Base-by-base conservation (phyloP, 257 asterid species). In the Osmanthus fragrans region DNA sequence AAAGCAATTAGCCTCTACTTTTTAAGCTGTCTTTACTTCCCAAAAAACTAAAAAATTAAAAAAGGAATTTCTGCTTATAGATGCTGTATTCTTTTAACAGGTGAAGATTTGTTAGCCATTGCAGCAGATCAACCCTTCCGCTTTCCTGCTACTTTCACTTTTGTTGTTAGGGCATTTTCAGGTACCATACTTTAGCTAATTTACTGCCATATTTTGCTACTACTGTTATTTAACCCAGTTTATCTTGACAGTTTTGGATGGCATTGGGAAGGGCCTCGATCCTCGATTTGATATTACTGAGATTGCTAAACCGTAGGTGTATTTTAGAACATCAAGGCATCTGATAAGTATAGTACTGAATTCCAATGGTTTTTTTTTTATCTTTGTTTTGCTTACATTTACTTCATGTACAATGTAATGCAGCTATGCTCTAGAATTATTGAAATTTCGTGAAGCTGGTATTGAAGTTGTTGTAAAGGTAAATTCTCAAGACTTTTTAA, bases 121-220 rank as follows among this genome's bases (percentile, higher is more conserved):
- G 98, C 97, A 47, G 99, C 96, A 5, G 99, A 96, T 84, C 99
- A 96, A 82, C 98, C 99, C 3, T 96, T 96, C 76, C 88, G 99
- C 45, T 96, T 96, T 84, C 99, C 99, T 49, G 98, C 99, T 68
- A 96, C 99, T 75, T 96, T 96, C 89, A 96, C 99, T 80, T 96
- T 96, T 77, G 99, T 96, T 76, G 99, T 96, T 68, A 81, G 99
- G 85, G 92, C 99, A 13, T 96, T 96, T 90, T 96, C 99, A 70
- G 99, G 99, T 92, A 87, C 66, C 70, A 34, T 25, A 60, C 54
- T 67, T 69, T 40, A 15, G 13, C 45, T 73, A 2, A 23, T 18
- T 34, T 18, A 25, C 63, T 69, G 23, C 70, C 27, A 40, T 85
- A 16, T 11, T 21, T 58, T 36, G 7, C 77, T 75, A 69, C 74